Conservation (phyloP, 768 basidiomycete species). For the Serendipita vermifera region DNA sequence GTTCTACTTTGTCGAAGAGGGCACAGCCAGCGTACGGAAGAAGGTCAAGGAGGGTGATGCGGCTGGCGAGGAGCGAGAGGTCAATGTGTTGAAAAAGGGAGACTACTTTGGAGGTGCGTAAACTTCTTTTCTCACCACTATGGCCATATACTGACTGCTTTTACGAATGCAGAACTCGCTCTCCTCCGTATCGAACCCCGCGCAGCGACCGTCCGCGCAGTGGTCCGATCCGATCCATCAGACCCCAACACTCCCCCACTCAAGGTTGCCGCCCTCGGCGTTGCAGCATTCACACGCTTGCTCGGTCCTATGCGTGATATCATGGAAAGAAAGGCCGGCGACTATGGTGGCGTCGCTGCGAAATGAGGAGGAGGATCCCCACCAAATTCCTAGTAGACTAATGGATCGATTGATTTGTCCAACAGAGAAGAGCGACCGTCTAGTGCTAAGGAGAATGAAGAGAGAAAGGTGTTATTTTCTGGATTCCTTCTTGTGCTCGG, state of each 20-base stretch:
- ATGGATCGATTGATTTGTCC: too few species aligned
- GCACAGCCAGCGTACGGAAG: slow-evolving; percentile 80
- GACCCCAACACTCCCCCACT: slow-evolving; percentile 48
- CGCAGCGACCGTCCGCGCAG: slow-evolving; percentile 90
- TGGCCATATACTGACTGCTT: background rate
- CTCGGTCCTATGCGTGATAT: slow-evolving; percentile 86
- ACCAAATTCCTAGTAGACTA: too few species aligned
- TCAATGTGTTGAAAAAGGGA: slow-evolving; percentile 70
- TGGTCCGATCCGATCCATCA: slow-evolving; percentile 27
- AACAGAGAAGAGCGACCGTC: too few species aligned
- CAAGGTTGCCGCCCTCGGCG: slow-evolving; percentile 87
- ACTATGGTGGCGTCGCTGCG: background rate
- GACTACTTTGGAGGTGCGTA: slow-evolving; percentile 94
- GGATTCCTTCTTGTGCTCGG: too few species aligned
- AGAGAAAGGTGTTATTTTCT: too few species aligned
- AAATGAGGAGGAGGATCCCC: too few species aligned
- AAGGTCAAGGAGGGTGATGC: slow-evolving; percentile 45
- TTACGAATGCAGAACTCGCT: slow-evolving; percentile 56
- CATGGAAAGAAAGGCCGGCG: slow-evolving; percentile 68
- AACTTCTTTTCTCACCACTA: background rate
- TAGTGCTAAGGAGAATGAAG: too few species aligned
- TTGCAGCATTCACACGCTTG: slow-evolving; percentile 83
- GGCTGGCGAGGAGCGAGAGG: slow-evolving; percentile 47
- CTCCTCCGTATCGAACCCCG: slow-evolving; percentile 79
- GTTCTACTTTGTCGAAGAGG: slow-evolving; percentile 96